Base-by-base conservation (phyloP, 2,329 filamentous ascomycete species). In the Aureobasidium melanogenum region DNA sequence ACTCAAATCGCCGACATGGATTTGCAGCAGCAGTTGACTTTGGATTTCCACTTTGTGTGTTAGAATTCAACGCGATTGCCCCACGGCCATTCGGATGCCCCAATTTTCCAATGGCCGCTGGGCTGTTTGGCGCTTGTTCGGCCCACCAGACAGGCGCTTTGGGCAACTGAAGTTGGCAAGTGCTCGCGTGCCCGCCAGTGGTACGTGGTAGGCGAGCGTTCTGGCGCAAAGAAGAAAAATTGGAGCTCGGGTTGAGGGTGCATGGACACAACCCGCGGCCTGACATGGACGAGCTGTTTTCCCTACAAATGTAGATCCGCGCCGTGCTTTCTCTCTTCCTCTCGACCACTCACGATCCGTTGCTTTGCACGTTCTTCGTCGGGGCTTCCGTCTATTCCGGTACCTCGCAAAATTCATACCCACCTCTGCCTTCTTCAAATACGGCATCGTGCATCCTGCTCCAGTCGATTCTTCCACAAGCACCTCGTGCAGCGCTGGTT, bases 311-410 rank as follows among this genome's bases (percentile, higher is more conserved):
- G 56, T 30, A 38, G 56, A 59, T 59, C 44, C 10, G 12, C 44
- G 44, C 56, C 56, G 56, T 59, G 34, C 34, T 44, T 32, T 39
- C 34, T 38, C 26, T 48, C 32, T 39, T 22, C 19, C 34, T 10
- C 38, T 14, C 34, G 38, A 48, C 56, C 56, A 59, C 56, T 59
- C 56, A 59, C 56, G 56, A 39, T 34, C 34, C 56, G 44, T 38
- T 50, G 43, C 50, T 17, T 59, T 59, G 56, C 56, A 59, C 56
- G 56, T 59, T 59, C 22, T 59, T 30, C 22, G 26, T 59, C 56
- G 22, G 46, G 56, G 43, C 41, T 59, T 59, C 56, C 56, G 56
- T 39, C 15, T 39, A 50, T 44, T 24, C 56, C 56, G 56, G 44
- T 50, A 43, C 56, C 44, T 59, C 43, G 6, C n/a, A n/a, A 34